Base-by-base conservation (phyloP, 169 alveolate genomes). In the Plasmodium blacklocki region DNA sequence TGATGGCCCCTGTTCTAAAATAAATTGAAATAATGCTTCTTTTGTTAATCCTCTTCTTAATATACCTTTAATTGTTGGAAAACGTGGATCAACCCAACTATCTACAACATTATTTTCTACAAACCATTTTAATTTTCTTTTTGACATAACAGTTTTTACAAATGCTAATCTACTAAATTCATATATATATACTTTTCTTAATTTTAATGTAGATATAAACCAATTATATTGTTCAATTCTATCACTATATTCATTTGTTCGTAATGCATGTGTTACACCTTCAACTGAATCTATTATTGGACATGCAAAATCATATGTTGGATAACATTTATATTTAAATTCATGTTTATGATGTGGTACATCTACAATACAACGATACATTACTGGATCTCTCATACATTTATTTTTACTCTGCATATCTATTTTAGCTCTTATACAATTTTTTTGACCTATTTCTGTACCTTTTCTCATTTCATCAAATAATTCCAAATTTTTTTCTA, bases 281-380 rank as follows among this genome's bases (percentile, higher is more conserved):
- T 98, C 99, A 12, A 96, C 73, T 14, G 99, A 94, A 92, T 98
- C 99, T 21, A 99, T 98, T 64, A 98, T 97, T 14, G 99, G 99
- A 80, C 99, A 99, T 21, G 99, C 99, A 91, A 99, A 99, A 89
- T 99, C 99, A 93, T 99, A 99, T 18, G 99, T 97, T 9, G 99
- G 99, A 88, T 98, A 99, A 6, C 98, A 98, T 93, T 98, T 97
- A 95, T 96, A 98, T 71, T 96, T 96, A 54, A 95, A 94, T 23
- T 99, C 99, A 68, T 97, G 97, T 88, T 98, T 95, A 93, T 96
- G 99, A 92, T 98, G 99, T 5, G 98, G 99, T 21, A 93, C 95
- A 58, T 93, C 97, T 52, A 96, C 95, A 23, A 95, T 92, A 91
- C 98, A 97, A 59, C 99, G 94, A 92, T 98, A 99, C 72, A 98